These are phyloP conservation scores for Bremia lactucae DNA, from an alignment of 352 stramenopile genomes.

Conservation along the genomic window DNA sequence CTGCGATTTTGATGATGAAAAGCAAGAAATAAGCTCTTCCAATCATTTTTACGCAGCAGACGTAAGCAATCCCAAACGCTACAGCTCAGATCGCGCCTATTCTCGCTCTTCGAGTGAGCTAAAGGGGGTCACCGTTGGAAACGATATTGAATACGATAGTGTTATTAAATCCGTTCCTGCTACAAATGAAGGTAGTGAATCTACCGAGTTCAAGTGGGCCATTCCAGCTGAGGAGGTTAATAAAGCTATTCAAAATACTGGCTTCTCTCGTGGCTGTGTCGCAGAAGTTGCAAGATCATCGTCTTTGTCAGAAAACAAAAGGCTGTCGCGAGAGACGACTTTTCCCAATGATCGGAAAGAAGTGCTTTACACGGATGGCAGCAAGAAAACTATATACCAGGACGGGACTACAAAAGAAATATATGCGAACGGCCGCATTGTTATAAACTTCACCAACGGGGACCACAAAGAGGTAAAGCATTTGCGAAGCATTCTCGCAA, in stretches of 20 bases:
- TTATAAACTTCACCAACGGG: conserved; percentile 91
- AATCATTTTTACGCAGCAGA: conserved; percentile 11
- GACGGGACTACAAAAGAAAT: conserved; percentile 93
- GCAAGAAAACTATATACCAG: conserved; percentile 70
- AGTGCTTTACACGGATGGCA: conserved; percentile 47
- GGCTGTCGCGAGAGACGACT: conserved; percentile 29
- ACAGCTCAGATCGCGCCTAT: conserved; percentile 20
- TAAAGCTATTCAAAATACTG: conserved; percentile 1
- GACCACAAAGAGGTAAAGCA: conserved; percentile 87
- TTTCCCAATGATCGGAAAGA: conserved; percentile 53
- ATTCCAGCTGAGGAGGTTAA: conserved; percentile 7
- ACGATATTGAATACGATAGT: background rate
- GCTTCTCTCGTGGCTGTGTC: background rate
- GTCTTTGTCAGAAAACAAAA: conserved; percentile 11
- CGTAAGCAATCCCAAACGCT: conserved; percentile 24
- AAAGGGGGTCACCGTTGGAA: background rate
- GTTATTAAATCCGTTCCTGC: background rate
- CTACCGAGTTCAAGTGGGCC: conserved; percentile 11
- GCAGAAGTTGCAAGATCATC: conserved; percentile 3
- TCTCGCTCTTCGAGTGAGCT: conserved; percentile 4
- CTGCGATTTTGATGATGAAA: background rate
- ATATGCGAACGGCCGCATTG: conserved; percentile 69
- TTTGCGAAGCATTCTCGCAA: background rate
- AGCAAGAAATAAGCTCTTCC: conserved; percentile 2
- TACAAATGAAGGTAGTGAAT: background rate